Evolutionary conservation across 163 green algal species (phyloP), one percentile per base, ranked within the genome.

Genomic region (Scenedesmus sp.): DNA sequence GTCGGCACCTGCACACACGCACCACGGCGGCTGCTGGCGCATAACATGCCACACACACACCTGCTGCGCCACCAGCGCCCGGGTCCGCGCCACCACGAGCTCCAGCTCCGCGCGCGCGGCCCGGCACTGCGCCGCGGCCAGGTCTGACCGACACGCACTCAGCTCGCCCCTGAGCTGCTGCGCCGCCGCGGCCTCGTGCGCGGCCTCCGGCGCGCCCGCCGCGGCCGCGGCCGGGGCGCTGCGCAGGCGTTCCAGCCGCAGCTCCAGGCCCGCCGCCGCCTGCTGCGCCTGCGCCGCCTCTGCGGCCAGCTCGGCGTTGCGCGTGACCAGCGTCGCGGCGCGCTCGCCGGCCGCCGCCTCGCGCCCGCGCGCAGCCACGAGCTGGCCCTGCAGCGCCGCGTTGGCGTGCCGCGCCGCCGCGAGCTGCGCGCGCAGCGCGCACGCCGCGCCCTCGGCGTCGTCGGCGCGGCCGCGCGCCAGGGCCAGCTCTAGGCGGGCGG

Each of bases 51-150:
- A n/a, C n/a, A n/a, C n/a, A n/a, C n/a, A 10, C 20, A 75, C 66
- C 70, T 78, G 70, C 54, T 78, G 70, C 29, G 70, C 70, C 36
- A 78, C 70, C 24, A 78, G 56, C 11, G 22, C n/a, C 26, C 42
- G 63, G 11, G 70, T 78, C 13, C 29, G 42, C 24, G 54, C 70
- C 18, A 66, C 56, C 11, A 53, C 70, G 33, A 78, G 33, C 33
- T 78, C 24, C 54, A 78, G 54, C 36, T 78, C 70, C 56, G 70
- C 70, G 22, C 70, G 54, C 14, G 70, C 53, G 22, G 70, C 70
- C 28, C 54, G 47, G 60, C 36, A 58, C 36, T 78, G 39, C 15
- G 10, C 36, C 3, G 20, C 50, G 14, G 54, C 70, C 70, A 78
- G 54, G 18, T 78, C 70, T 45, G 36, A 58, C 54, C 42, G 34